Percentiles rank a stretch among this genome's conserved stretches.
Evolutionary conservation across 495 filamentous ascomycete species (phyloP).

Genomic region (Penicillium fimorum): DNA sequence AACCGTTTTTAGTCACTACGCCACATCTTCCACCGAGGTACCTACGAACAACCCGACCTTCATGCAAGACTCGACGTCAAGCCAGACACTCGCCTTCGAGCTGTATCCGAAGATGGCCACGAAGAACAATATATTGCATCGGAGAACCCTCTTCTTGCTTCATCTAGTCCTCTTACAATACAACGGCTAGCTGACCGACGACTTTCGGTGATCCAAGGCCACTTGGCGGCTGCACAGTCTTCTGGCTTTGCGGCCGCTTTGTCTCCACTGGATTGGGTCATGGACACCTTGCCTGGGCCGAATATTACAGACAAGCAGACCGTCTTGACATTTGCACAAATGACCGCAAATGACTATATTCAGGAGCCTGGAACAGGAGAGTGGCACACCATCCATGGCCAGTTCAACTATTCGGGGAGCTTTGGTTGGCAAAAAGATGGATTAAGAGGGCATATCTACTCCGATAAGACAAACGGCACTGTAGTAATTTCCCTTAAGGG

Average conservation of each 20-base stretch:
- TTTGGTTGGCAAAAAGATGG: constrained; percentile 94
- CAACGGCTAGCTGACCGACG: constrained; percentile 80
- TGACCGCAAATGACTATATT: constrained; percentile 88
- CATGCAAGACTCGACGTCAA: constrained; percentile 73
- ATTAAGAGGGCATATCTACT: constrained; percentile 88
- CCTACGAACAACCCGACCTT: constrained; percentile 66
- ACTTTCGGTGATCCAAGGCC: constrained; percentile 67
- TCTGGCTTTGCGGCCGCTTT: constrained; percentile 58
- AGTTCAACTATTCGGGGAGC: constrained; percentile 75
- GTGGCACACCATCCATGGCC: constrained; percentile 78
- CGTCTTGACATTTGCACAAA: constrained; percentile 76
- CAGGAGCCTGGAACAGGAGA: constrained; percentile 64
- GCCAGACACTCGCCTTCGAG: constrained; percentile 58
- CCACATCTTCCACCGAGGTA: constrained; percentile 90
- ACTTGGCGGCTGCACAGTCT: constrained; percentile 65
- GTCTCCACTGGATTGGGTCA: constrained; percentile 72
- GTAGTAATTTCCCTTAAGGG: constrained; percentile 92
- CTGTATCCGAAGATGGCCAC: constrained; percentile 63
- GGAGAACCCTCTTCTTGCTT: constrained; percentile 44
- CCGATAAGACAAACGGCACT: constrained; percentile 79
- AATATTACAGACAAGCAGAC: constrained; percentile 85
- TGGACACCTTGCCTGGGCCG: constrained; percentile 75
- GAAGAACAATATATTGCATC: constrained; percentile 37
- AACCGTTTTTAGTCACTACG: constrained; percentile 62
- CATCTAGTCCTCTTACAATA: constrained; percentile 63